Evolutionary conservation across 176 grass and related monocot species (phyloP).

Genomic region (Triticum monococcum): DNA sequence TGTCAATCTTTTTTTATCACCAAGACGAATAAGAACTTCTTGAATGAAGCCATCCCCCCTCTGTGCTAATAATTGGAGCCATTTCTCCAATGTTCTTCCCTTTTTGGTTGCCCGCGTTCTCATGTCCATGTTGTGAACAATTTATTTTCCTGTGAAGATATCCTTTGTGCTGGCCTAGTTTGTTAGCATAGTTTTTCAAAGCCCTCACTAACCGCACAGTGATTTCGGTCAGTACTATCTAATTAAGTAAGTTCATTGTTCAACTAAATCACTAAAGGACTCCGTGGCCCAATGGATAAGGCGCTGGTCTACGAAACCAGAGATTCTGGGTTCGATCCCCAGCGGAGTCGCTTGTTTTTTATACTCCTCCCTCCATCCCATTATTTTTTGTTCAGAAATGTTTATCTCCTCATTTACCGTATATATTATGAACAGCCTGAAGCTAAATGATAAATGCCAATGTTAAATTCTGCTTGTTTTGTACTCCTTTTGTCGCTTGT

Average conservation of each 20-base stretch:
- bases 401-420: no score
- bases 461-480: no score
- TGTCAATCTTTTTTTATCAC: background rate
- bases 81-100: background rate
- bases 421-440: no score
- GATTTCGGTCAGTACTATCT: no score
- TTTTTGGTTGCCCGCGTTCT: background rate
- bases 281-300: conserved; percentile 83
- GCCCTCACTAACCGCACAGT: no score
- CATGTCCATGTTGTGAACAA: background rate
- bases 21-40: conserved; percentile 26
- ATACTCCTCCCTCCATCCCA: no score
- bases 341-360: conserved; percentile 53
- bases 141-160: background rate
- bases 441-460: no score
- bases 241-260: no score
- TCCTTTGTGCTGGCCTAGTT: background rate
- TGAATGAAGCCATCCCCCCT: background rate
- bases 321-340: conserved; percentile 99
- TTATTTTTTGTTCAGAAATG: no score
- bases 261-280: fast-evolving
- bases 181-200: background rate
- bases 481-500: no score
- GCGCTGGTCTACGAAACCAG: conserved; percentile 99
- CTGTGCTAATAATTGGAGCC: conserved; percentile 1